These are phyloP conservation scores for Cephaloascus albidus DNA, from an alignment of 805 yeast species.

Conservation along the genomic window DNA sequence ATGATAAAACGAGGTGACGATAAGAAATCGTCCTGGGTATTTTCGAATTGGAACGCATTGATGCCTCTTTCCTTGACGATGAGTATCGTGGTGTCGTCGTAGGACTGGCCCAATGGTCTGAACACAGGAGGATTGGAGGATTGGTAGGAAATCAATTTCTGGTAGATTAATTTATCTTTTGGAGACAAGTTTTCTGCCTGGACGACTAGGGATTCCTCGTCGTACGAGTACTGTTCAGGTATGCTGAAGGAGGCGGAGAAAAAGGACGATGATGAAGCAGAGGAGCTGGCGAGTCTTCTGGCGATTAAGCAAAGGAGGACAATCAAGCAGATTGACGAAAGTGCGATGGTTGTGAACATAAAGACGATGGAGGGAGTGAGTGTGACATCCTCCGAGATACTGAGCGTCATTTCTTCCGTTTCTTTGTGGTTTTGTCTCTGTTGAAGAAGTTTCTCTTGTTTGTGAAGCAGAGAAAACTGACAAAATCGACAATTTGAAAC, in stretches of 20 bases:
- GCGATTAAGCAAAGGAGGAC: background rate
- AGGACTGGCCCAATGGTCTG: background rate
- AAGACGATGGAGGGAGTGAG: background rate
- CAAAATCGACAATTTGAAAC: too few species aligned
- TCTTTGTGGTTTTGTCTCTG: too few species aligned
- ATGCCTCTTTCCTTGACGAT: slow-evolving; percentile 10
- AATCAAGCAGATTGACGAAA: background rate
- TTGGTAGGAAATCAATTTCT: background rate
- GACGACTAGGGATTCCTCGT: background rate
- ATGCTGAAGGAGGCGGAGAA: background rate
- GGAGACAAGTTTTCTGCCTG: background rate
- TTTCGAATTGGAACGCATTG: slow-evolving; percentile 11
- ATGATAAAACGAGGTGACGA: slow-evolving; percentile 8
- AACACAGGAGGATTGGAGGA: background rate
- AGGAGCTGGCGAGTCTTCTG: background rate
- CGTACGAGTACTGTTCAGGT: background rate
- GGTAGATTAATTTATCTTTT: background rate
- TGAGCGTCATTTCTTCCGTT: too few species aligned
- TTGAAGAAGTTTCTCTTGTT: too few species aligned
- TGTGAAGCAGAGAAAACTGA: too few species aligned
- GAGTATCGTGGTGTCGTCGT: slow-evolving; percentile 1
- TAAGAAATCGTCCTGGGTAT: slow-evolving; percentile 7
- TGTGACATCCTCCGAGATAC: background rate
- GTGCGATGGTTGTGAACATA: background rate
- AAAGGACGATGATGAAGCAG: background rate